A percentile compares a stretch with the other conserved stretches of the same genome.
Conservation (phyloP, 2,329 filamentous ascomycete species). For the Saccharata proteae region DNA sequence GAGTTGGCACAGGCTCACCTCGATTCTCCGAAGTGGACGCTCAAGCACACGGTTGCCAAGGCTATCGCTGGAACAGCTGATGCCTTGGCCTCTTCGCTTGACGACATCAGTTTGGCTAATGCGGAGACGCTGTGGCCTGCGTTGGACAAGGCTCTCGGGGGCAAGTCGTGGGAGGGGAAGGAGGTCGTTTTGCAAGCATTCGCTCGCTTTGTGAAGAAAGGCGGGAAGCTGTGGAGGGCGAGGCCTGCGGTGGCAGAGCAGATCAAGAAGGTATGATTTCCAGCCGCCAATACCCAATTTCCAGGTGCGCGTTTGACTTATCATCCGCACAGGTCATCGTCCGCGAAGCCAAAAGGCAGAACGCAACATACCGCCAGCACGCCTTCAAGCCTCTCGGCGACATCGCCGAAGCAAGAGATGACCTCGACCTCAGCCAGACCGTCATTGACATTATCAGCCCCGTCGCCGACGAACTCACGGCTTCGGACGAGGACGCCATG, state of each 20-base stretch:
- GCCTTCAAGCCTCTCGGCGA: slow-evolving; percentile 62
- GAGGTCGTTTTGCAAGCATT: slow-evolving; percentile 72
- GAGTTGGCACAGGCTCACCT: slow-evolving; percentile 54
- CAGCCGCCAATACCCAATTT: no score
- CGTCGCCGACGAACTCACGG: slow-evolving; percentile 24
- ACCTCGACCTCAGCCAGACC: slow-evolving; percentile 58
- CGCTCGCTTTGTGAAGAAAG: slow-evolving; percentile 61
- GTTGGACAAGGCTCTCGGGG: slow-evolving; percentile 65
- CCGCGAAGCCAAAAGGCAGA: slow-evolving; percentile 85
- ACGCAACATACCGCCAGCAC: slow-evolving; percentile 67
- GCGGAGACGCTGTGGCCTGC: slow-evolving; percentile 65
- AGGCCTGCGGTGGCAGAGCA: slow-evolving; percentile 46
- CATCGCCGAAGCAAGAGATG: slow-evolving; percentile 55
- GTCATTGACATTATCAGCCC: slow-evolving; percentile 52
- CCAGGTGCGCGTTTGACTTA: slow-evolving; percentile 3
- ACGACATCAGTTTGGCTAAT: slow-evolving; percentile 47
- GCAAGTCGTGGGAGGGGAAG: slow-evolving; percentile 91
- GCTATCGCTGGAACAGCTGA: slow-evolving; percentile 57
- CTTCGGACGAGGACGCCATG: slow-evolving; percentile 16
- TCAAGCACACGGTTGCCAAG: slow-evolving; percentile 80
- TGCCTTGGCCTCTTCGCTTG: slow-evolving; percentile 29
- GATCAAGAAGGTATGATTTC: slow-evolving; percentile 54
- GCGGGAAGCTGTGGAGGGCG: slow-evolving; percentile 46
- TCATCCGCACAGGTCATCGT: slow-evolving; percentile 49
- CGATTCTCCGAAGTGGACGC: slow-evolving; percentile 72